Base-by-base conservation (phyloP, 306 rosid species). In the Fragaria nilgerrensis region DNA sequence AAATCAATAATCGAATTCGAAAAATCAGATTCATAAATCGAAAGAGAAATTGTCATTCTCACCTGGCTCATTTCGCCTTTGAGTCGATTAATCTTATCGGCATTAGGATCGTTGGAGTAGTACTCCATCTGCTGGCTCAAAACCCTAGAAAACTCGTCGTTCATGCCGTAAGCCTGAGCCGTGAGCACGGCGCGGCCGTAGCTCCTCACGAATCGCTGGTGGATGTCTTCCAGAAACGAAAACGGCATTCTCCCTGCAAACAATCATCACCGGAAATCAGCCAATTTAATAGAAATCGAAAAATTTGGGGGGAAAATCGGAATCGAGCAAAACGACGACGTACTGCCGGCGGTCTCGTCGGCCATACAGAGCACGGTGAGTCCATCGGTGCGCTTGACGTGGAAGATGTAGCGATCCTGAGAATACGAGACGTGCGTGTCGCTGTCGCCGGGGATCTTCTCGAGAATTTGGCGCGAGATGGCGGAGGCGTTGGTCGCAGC, bases 41-140 rank as follows among this genome's bases (percentile, higher is more conserved):
- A 50, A 68, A 55, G 65, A 39, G 1, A 16, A 72, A 3, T 12
- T 37, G 0, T 22, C 49, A 32, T 23, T 43, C 44, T 81, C 65
- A 96, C 99, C 99, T 96, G 99, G 75, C 90, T 86, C 99, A 96
- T 96, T 93, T 96, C 99, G 68, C 99, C 99, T 86, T 88, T 93
- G 61, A 96, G 86, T 19, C 99, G 89, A 77, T 92, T 93, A 73
- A 96, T 92, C 87, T 92, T 86, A 83, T 96, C 98, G 5, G 99
- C 98, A 79, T 93, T 96, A n/a, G 99, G 99, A 76, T 96, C 99
- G 75, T 44, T 92, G 11, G 99, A 89, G 79, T 87, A 96, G 80
- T 91, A 90, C 76, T 94, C 97, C 81, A 92, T 88, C 74, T 94
- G 97, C 86, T 92, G 98, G 72, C 85, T 94, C 82, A 96, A 83